A percentile compares a stretch with the other conserved stretches of the same genome.
phyloP scores from a whole-genome alignment of 2,329 filamentous ascomycete genomes.

The Penicillium sp. region DNA sequence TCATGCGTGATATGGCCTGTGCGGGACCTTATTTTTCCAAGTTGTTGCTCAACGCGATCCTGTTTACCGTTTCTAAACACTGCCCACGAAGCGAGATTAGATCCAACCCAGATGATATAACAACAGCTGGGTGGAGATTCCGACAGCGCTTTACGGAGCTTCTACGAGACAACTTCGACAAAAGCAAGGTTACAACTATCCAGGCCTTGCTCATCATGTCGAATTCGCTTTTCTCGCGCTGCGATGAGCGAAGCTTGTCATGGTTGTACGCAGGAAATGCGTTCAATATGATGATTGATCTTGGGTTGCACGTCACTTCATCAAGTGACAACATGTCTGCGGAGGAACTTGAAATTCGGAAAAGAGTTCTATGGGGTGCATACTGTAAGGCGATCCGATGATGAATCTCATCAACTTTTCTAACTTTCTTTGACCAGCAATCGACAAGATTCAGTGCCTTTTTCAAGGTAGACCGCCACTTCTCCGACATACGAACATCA shows the following conservation, averaged over 20 bases:
- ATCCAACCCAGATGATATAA: conserved; percentile 50
- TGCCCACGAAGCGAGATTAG: conserved; percentile 52
- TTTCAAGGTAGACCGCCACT: conserved; percentile 58
- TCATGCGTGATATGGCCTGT: conserved; percentile 57
- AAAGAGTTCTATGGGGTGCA: conserved; percentile 53
- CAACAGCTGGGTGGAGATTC: conserved; percentile 56
- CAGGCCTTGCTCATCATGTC: conserved; percentile 59
- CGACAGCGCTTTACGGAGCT: conserved; percentile 53
- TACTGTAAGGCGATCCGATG: conserved; percentile 32
- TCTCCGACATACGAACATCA: conserved; percentile 49
- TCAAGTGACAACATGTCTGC: conserved; percentile 44
- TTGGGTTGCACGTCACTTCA: conserved; percentile 54
- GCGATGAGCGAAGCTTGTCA: conserved; percentile 56
- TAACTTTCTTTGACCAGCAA: conserved; percentile 14
- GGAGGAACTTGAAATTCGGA: conserved; percentile 52
- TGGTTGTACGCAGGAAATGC: conserved; percentile 60
- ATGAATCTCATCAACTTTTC: not conserved
- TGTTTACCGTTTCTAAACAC: conserved; percentile 53
- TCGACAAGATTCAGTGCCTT: conserved; percentile 59
- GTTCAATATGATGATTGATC: conserved; percentile 58
- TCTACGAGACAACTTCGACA: conserved; percentile 52
- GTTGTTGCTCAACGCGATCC: conserved; percentile 57
- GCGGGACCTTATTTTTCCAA: conserved; percentile 58
- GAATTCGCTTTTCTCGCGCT: conserved; percentile 55
- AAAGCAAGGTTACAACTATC: conserved; percentile 58